A percentile compares a stretch with the other conserved stretches of the same genome.
These are phyloP conservation scores for Pythium myriotylum DNA, from an alignment of 352 stramenopile species.

Conservation along the genomic window DNA sequence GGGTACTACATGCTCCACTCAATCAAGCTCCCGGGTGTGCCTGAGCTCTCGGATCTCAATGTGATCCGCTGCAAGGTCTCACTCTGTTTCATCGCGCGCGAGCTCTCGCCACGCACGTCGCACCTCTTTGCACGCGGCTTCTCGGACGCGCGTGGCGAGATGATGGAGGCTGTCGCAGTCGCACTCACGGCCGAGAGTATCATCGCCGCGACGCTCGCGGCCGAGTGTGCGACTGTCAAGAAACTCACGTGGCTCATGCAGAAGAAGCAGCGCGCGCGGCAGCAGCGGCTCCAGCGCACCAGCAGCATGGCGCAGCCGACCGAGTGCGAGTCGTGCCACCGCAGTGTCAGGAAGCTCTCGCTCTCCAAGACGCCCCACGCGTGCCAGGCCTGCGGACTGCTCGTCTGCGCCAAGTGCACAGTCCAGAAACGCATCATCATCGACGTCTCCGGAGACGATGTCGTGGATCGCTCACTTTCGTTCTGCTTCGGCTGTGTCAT, in stretches of 20 bases:
- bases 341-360: constrained; percentile 21
- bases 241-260: constrained; percentile 65
- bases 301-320: constrained; percentile 1
- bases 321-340: constrained; percentile 36
- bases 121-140: constrained; percentile 54
- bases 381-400: constrained; percentile 50
- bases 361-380: constrained; percentile 4
- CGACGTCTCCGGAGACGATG: constrained; percentile 38
- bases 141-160: constrained; percentile 47
- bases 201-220: constrained; percentile 37
- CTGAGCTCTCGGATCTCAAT: constrained; percentile 43
- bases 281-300: constrained; percentile 8
- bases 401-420: constrained; percentile 55
- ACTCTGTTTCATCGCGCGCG: constrained; percentile 53
- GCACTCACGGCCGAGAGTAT: constrained; percentile 45
- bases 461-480: constrained; percentile 39
- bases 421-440: constrained; percentile 61
- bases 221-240: constrained; percentile 60
- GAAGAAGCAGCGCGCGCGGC: constrained; percentile 24
- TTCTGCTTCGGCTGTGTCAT: constrained; percentile 58
- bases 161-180: constrained; percentile 46
- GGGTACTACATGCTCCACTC: constrained; percentile 64
- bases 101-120: constrained; percentile 28
- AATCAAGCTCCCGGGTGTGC: constrained; percentile 36
- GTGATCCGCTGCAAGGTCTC: constrained; percentile 50